Conservation (phyloP, 2,329 filamentous ascomycete species). For the Scedosporium apiospermum region DNA sequence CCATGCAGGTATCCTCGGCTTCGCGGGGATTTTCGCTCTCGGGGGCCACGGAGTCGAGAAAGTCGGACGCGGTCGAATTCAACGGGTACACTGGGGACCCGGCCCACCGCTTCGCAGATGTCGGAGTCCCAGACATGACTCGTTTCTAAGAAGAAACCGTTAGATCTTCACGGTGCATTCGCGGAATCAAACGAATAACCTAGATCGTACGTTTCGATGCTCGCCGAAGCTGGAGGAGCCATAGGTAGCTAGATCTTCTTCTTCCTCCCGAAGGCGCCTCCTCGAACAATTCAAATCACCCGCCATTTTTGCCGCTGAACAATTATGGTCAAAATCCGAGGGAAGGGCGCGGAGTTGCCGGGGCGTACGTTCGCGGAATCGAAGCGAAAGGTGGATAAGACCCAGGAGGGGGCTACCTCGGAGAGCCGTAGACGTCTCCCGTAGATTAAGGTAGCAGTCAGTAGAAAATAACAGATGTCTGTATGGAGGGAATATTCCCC, state of each 20-base stretch:
- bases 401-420: not conserved
- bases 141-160: constrained; percentile 35
- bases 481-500: not conserved
- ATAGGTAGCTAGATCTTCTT: constrained; percentile 25
- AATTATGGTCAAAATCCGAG: not conserved
- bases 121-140: constrained; percentile 38
- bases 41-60: constrained; percentile 29
- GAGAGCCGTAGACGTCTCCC: constrained; percentile 9
- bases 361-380: not conserved
- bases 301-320: constrained; percentile 18
- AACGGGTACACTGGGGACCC: constrained; percentile 19
- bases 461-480: not conserved
- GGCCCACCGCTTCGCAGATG: constrained; percentile 28
- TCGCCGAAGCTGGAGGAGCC: constrained; percentile 34
- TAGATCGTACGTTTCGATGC: constrained; percentile 36
- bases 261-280: constrained; percentile 38
- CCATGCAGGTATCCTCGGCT: constrained; percentile 32
- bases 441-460: constrained; percentile 23
- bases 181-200: not conserved
- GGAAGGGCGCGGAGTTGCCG: not conserved
- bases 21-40: constrained; percentile 8
- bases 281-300: constrained; percentile 24
- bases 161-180: not conserved
- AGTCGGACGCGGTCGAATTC: constrained; percentile 25
- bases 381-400: not conserved